A percentile compares a stretch with the other conserved stretches of the same genome.
Conservation (phyloP, 306 rosid genomes). For the Senna tora region DNA sequence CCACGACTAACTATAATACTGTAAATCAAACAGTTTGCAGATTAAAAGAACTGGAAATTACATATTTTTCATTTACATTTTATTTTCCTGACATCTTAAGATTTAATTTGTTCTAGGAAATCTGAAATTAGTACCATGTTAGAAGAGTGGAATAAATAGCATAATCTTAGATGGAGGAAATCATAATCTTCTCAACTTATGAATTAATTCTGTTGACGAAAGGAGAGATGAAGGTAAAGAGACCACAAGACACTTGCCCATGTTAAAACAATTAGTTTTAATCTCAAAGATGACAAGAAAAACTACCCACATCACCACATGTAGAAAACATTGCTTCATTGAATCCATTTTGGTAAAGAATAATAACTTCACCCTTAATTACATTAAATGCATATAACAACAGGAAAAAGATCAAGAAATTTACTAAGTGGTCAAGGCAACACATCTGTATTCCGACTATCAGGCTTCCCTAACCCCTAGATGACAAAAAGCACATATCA, state of each 20-base stretch:
- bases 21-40: not conserved
- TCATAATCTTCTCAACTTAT: constrained; percentile 14
- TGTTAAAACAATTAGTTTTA: constrained; percentile 1
- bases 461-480: constrained; percentile 78
- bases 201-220: constrained; percentile 6
- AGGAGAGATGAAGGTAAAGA: constrained; percentile 4
- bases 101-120: not conserved
- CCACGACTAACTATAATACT: not conserved
- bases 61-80: not conserved
- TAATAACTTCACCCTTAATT: constrained; percentile 31
- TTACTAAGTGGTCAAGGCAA: constrained; percentile 71
- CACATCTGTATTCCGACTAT: constrained; percentile 71
- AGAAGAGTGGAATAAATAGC: not conserved
- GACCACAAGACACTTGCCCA: not conserved
- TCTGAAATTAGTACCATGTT: not conserved
- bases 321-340: not conserved
- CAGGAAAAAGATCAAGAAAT: constrained; percentile 67
- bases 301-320: constrained; percentile 4
- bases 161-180: not conserved
- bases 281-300: not conserved
- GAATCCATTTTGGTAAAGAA: constrained; percentile 24
- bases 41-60: not conserved
- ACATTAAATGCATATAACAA: constrained; percentile 44
- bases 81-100: not conserved
- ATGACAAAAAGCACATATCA: constrained; percentile 55